Evolutionary conservation across 305 asterid species (phyloP), one percentile per base, ranked within the genome.

Genomic region (Andrographis paniculata): DNA sequence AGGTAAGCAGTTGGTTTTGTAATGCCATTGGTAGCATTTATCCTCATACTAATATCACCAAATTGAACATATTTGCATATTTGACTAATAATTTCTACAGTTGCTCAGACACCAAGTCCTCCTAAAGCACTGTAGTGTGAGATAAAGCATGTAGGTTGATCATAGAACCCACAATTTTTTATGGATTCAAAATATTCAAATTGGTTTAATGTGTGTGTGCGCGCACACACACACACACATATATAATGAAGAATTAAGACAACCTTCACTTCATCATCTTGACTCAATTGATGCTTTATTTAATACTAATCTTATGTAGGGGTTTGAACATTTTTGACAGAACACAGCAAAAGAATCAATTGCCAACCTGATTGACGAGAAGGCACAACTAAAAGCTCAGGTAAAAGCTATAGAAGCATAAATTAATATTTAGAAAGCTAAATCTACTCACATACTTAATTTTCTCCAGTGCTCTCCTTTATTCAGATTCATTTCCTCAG

Each of bases 381-480:
- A 69, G 63, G 46, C 61, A 62, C 59, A 58, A 41, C 56, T 76
- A 61, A 66, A 45, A 63, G 69, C 68, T 58, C 74, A 66, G 84
- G 84, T 76, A 71, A 45, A 41, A 51, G 59, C 28, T 42, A 20
- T 47, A 14, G 59, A 51, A 37, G 49, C 24, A 33, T 45, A 20
- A 18, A 13, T 35, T 30, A 41, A 23, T 49, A 42, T 20, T 20
- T 42, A 45, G 20, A 31, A n/a, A n/a, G n/a, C n/a, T n/a, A n/a
- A n/a, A n/a, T n/a, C n/a, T n/a, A n/a, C n/a, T n/a, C n/a, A n/a
- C n/a, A n/a, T 20, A 57, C 41, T 17, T 15, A 23, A 48, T 55
- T 45, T 46, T 28, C 27, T 52, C 60, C 37, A 45, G 28, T 62
- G 56, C 41, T 45, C 47, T 21, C 27, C 14, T 49, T 46, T 44